Base-by-base conservation (phyloP, 2,329 filamentous ascomycete species). In the Colletotrichum melonis region DNA sequence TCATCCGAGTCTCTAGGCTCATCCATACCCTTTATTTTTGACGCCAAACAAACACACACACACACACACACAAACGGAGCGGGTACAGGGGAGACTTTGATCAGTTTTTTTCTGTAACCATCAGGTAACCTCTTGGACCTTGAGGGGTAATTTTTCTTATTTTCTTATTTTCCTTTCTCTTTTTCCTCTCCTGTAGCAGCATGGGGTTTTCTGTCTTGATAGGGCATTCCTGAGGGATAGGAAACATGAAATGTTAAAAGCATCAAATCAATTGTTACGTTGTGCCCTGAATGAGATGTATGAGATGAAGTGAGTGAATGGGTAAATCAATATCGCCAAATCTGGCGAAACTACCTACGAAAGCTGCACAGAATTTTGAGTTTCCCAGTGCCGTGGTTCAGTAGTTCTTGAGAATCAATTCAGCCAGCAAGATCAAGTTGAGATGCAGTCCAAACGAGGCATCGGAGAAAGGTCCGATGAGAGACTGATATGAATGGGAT, bases 211-310 rank as follows among this genome's bases (percentile, higher is more conserved):
- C 55, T 77, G 74, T 76, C 73, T 68, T 59, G 46, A 58, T 72
- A 63, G 68, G 59, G 57, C 72, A 74, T 76, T 78, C 74, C 76
- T 76, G 49, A 77, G 77, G 79, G 79, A 81, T 83, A 80, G 78
- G 78, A 72, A 73, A 80, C 80, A 80, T 80, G 77, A 79, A 80
- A 71, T 73, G 67, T 66, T 24, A 71, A 73, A 78, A 78, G 69
- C 77, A 75, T 76, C 69, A 78, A 74, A 68, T 11, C 35, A 67
- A 62, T 8, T 24, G 22, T 46, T 5, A 14, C 26, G n/a, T 12
- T 8, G n/a, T 32, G 49, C 22, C 30, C 16, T 55, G 19, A 55
- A 3, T 8, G 62, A 55, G 30, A 54, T 32, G 16, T 52, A 16
- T 49, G 8, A 5, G 12, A n/a, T n/a, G 6, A 32, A 2, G 22